phyloP scores from a whole-genome alignment of 257 asterid genomes.

The Solanum ahanhuiri region DNA sequence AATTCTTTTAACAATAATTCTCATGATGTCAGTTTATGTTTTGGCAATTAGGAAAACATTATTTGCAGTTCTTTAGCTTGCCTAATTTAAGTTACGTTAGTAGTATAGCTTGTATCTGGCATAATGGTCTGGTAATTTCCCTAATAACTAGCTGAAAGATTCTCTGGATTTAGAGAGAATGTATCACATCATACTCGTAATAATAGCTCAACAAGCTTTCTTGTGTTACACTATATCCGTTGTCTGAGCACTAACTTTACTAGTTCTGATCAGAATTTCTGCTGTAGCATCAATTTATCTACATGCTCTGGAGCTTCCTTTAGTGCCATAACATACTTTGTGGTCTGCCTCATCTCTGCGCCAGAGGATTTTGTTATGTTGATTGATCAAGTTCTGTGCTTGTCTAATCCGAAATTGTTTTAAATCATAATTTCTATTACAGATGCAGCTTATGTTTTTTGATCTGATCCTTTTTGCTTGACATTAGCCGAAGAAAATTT shows the following conservation, averaged over 20 bases:
- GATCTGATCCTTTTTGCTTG: neutral
- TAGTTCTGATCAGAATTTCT: neutral
- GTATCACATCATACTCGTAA: neutral
- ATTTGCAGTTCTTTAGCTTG: neutral
- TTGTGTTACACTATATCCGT: neutral
- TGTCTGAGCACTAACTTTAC: neutral
- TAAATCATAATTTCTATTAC: neutral
- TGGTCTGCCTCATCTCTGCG: neutral
- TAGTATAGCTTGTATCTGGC: neutral
- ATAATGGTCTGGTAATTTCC: neutral
- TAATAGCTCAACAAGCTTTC: neutral
- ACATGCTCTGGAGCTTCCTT: neutral
- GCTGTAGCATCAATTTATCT: neutral
- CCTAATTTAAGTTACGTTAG: neutral
- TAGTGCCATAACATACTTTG: neutral
- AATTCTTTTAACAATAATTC: conserved; percentile 12
- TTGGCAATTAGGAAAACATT: neutral
- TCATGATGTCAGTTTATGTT: neutral
- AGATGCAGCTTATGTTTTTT: neutral
- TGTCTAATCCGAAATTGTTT: neutral
- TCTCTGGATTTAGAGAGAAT: neutral
- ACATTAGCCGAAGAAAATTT: neutral
- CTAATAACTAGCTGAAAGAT: neutral
- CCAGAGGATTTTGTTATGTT: neutral
- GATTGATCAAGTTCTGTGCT: neutral